These are phyloP conservation scores for Wickerhamiella allomyrinae DNA, from an alignment of 805 yeast genomes.

Conservation along the genomic window DNA sequence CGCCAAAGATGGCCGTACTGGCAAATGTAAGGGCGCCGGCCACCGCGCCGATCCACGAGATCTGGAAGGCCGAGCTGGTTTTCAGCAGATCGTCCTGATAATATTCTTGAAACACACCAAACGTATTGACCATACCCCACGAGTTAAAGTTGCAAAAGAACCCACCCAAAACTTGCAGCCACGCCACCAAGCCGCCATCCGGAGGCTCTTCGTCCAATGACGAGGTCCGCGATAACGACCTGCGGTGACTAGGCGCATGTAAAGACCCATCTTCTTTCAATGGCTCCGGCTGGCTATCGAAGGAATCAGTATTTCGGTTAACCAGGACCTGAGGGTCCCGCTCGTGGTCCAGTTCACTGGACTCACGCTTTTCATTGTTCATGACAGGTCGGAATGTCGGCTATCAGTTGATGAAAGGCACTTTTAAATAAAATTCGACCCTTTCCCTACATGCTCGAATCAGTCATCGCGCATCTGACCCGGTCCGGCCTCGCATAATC, in stretches of 20 bases:
- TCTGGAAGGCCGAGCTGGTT: constrained; percentile 9
- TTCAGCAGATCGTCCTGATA: constrained; percentile 8
- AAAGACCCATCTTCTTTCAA: background rate
- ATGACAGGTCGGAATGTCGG: too few relatives aligned
- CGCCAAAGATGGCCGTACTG: constrained; percentile 20
- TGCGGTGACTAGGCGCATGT: background rate
- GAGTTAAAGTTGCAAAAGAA: constrained; percentile 15
- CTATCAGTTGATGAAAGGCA: too few relatives aligned
- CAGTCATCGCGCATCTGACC: too few relatives aligned
- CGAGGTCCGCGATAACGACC: background rate
- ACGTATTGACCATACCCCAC: constrained; percentile 18
- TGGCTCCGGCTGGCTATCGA: background rate
- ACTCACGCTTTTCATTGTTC: too few relatives aligned
- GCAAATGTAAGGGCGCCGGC: constrained; percentile 11
- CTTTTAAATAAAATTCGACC: too few relatives aligned
- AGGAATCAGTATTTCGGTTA: background rate
- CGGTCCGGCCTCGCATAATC: too few relatives aligned
- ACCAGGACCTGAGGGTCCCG: too few relatives aligned
- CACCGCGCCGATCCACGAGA: constrained; percentile 18
- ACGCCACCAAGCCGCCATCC: constrained; percentile 17
- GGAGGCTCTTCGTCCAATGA: constrained; percentile 11
- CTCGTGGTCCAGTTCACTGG: too few relatives aligned
- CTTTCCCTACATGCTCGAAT: too few relatives aligned
- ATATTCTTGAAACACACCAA: constrained; percentile 19
- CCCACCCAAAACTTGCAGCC: constrained; percentile 19